phyloP scores from a whole-genome alignment of 441 rosid genomes.

The Rhodomyrtus psidioides region DNA sequence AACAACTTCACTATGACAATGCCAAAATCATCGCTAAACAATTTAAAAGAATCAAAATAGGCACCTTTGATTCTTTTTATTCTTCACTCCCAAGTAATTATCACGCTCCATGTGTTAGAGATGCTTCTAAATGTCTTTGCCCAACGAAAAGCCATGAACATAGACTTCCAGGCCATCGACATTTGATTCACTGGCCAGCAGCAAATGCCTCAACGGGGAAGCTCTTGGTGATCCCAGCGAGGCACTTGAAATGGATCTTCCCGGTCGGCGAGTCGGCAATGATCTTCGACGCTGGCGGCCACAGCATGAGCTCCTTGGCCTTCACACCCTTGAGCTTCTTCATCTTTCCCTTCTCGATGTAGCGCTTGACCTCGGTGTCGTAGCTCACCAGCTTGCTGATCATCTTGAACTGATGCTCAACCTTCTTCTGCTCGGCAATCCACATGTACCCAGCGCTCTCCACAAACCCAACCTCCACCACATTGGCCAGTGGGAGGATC shows the following conservation, averaged over 20 bases:
- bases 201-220: slow-evolving; percentile 58
- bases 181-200: slow-evolving; percentile 27
- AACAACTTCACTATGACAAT: neutral
- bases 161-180: neutral
- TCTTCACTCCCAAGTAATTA: neutral
- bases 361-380: slow-evolving; percentile 32
- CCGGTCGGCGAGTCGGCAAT: slow-evolving; percentile 27
- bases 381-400: slow-evolving; percentile 54
- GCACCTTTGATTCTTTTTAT: neutral
- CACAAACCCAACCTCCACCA: slow-evolving; percentile 44
- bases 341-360: slow-evolving; percentile 31
- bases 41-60: neutral
- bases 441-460: slow-evolving; percentile 43
- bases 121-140: neutral
- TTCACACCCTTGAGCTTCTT: slow-evolving; percentile 62
- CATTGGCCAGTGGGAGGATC: slow-evolving; percentile 43
- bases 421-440: slow-evolving; percentile 42
- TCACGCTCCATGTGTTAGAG: neutral
- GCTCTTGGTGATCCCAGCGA: slow-evolving; percentile 53
- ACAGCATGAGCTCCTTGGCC: slow-evolving; percentile 40
- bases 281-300: slow-evolving; percentile 40
- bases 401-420: slow-evolving; percentile 44
- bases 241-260: slow-evolving; percentile 54
- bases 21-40: neutral
- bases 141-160: neutral